Evolutionary conservation across 2,329 filamentous ascomycete genomes (phyloP), one percentile per base, ranked within the genome.

Genomic region (Pseudogymnoascus sp.): DNA sequence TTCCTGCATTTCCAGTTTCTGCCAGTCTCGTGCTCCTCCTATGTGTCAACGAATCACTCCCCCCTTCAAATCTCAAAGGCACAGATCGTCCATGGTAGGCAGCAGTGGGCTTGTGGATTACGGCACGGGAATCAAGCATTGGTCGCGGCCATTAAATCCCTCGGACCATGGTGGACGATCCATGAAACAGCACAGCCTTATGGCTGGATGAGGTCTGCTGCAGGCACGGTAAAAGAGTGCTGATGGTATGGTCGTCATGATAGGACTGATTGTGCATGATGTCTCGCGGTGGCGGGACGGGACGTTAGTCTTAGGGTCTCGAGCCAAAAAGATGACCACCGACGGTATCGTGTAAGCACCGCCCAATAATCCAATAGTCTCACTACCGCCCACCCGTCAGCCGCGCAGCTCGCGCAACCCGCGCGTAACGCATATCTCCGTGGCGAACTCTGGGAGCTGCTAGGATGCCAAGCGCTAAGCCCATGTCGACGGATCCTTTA

Each of bases 201-300:
- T 19, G 29, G 50, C 29, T 35, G 50, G 50, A 56, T 14, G 8
- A 21, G 50, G 29, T 33, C 50, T 33, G 29, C 50, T 33, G 50
- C 10, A 33, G 29, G 50, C 29, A n/a, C 29, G 16, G 33, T 33
- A 35, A 35, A 10, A 56, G 50, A 56, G 29, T 56, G 26, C 50
- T 35, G 19, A 56, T 7, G n/a, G 14, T 16, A 19, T 33, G 29
- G 26, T 13, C 26, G 29, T 5, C 11, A 3, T 29, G 47, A 31
- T 19, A 53, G 47, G 47, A 26, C 26, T 53, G 47, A 7, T 13
- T 19, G 24, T 53, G 26, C 47, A 31, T 53, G n/a, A 31, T 31
- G 47, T 53, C 47, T 53, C 47, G 2, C 50, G 50, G 47, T 56
- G 29, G 50, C 50, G 50, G 50, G 50, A 56, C 50, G 50, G 29